Evolutionary conservation across 2,329 filamentous ascomycete genomes (phyloP).

Genomic region (Phialophora tarda): DNA sequence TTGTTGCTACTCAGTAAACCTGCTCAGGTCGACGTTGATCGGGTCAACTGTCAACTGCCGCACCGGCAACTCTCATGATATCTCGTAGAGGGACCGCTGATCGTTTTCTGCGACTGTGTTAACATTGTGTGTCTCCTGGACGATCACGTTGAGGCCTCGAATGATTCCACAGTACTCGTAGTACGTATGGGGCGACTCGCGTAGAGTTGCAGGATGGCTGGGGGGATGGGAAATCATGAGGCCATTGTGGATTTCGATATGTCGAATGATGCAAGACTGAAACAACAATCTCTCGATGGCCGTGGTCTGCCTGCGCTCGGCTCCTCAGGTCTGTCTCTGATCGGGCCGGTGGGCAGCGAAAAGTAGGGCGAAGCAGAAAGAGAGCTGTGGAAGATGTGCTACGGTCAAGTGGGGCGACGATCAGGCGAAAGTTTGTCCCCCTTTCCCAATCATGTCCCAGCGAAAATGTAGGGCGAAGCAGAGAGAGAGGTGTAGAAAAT

Average conservation of each 20-base stretch:
- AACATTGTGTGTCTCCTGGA: not conserved
- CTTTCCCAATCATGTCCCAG: too few relatives aligned
- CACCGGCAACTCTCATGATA: not conserved
- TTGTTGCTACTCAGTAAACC: not conserved
- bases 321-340: not conserved
- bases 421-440: not conserved
- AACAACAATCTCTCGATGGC: not conserved
- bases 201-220: not conserved
- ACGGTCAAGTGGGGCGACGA: not conserved
- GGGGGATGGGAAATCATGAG: not conserved
- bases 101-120: not conserved
- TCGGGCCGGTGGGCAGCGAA: too few relatives aligned
- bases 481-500: not conserved
- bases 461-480: not conserved
- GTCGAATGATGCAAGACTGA: conserved; percentile 1
- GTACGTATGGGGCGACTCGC: not conserved
- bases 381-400: not conserved
- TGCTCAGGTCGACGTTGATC: not conserved
- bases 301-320: not conserved
- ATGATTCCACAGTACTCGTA: not conserved
- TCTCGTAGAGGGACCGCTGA: not conserved
- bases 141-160: not conserved
- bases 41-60: not conserved
- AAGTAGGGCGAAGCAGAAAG: not conserved
- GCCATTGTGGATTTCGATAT: not conserved